Evolutionary conservation across 306 rosid genomes (phyloP), one percentile per base, ranked within the genome.

Genomic region (Quercus berberidifolia): DNA sequence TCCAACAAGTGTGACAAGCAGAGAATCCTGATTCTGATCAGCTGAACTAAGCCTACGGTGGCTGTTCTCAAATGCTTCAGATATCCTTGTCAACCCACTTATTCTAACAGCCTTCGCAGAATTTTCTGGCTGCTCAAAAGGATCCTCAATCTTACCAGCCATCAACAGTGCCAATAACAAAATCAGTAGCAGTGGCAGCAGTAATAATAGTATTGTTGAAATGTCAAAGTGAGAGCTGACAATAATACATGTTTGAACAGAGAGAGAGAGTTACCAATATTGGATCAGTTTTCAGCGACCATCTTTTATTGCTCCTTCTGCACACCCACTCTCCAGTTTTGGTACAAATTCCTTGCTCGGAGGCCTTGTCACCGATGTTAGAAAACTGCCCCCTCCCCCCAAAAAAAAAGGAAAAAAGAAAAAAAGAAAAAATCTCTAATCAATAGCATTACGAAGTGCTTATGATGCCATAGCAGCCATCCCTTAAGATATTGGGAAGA

Each of bases 41-140:
- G 59, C 69, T 2, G 92, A 77, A 30, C 23, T 46, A 9, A 95
- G 91, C 35, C 71, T 60, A 46, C 17, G 5, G 70, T 14, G 49
- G 14, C 92, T 88, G 46, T 17, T 77, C 67, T n/a, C 62, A 78
- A 95, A 85, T 18, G 87, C 87, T 68, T 82, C 86, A 1, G 90
- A 63, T 83, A 95, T 91, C 90, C 81, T 91, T 0, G 23, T 4
- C 90, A 95, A 55, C 54, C 83, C 87, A 62, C 74, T 83, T 17
- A 17, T 10, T 17, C 74, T 77, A 69, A 95, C 92, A 25, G 90
- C 87, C 83, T 93, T 88, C 2, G 97, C 90, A 46, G 87, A 67
- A 74, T 95, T 95, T 76, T 79, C 87, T 2, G 93, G 94, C 83
- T 88, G 98, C 89, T 89, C 92, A 80, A 95, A 90, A 73, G 99